phyloP scores from a whole-genome alignment of 1,284 basidiomycete genomes.

The Boletus semigastroideus region DNA sequence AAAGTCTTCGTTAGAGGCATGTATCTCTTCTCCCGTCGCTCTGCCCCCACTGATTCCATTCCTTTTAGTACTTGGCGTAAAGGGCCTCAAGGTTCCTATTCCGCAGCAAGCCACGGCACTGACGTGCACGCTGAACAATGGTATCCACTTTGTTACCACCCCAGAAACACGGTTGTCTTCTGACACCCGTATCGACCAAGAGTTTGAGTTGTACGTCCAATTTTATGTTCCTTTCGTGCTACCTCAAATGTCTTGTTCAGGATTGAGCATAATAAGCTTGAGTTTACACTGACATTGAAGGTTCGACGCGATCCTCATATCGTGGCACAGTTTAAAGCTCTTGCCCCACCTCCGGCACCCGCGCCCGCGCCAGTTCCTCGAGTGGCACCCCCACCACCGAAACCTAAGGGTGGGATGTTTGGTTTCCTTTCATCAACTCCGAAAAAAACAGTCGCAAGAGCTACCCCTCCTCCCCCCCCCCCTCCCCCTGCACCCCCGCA shows the following conservation, averaged over 20 bases:
- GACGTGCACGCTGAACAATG: slow-evolving; percentile 93
- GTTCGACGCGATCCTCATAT: slow-evolving; percentile 83
- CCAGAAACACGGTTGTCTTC: slow-evolving; percentile 68
- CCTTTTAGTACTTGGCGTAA: slow-evolving; percentile 74
- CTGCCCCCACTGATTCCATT: slow-evolving; percentile 1
- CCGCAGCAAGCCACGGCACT: slow-evolving; percentile 73
- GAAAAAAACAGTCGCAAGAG: slow-evolving; percentile 56
- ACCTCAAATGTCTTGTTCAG: slow-evolving; percentile 37
- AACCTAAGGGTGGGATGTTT: slow-evolving; percentile 63
- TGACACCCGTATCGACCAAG: slow-evolving; percentile 80
- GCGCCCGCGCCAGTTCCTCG: slow-evolving; percentile 45
- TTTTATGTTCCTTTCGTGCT: background rate
- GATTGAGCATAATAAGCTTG: slow-evolving; percentile 85
- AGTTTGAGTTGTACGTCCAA: slow-evolving; percentile 84
- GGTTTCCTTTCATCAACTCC: slow-evolving; percentile 77
- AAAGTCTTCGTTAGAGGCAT: slow-evolving; percentile 92
- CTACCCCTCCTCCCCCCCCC: slow-evolving; percentile 35
- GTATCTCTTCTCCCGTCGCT: slow-evolving; percentile 14
- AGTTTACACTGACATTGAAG: slow-evolving; percentile 86
- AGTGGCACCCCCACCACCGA: slow-evolving; percentile 43
- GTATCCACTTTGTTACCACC: slow-evolving; percentile 94
- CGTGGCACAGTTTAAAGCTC: slow-evolving; percentile 66
- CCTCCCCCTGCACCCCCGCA: slow-evolving; percentile 33
- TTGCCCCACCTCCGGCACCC: slow-evolving; percentile 44
- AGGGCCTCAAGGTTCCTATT: slow-evolving; percentile 69